These are phyloP conservation scores for Xylariaceae sp. DNA, from an alignment of 2,329 filamentous ascomycete genomes.

Conservation along the genomic window DNA sequence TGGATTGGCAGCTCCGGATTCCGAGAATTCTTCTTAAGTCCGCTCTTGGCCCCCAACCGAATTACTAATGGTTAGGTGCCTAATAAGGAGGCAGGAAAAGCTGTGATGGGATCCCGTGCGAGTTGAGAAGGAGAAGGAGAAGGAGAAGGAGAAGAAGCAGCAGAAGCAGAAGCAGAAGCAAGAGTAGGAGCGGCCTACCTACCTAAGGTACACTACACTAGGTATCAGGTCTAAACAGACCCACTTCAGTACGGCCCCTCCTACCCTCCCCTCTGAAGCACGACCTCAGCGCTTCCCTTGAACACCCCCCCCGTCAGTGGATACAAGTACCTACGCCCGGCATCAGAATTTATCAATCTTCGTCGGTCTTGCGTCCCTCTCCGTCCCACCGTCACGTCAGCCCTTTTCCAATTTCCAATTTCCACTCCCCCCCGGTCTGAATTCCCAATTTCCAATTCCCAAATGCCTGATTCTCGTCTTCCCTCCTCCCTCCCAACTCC, in stretches of 20 bases:
- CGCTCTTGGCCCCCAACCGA: not conserved
- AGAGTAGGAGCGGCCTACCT: too few species aligned
- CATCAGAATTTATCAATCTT: too few species aligned
- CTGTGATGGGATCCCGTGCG: not conserved
- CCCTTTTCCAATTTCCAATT: not conserved
- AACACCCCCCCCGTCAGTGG: too few species aligned
- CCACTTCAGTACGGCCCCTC: not conserved
- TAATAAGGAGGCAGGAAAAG: not conserved
- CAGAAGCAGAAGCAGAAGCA: conserved; percentile 3
- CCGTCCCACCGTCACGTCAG: conserved; percentile 7
- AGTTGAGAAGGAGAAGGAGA: conserved; percentile 9
- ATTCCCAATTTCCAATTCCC: conserved; percentile 5
- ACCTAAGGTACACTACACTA: too few species aligned
- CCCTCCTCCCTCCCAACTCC: not conserved
- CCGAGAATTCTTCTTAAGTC: not conserved
- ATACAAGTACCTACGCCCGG: too few species aligned
- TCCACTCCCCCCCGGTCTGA: not conserved
- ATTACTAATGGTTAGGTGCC: too few species aligned
- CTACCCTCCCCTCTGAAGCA: not conserved
- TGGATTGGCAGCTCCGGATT: not conserved
- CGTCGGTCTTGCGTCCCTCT: not conserved
- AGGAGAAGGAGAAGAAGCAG: conserved; percentile 18
- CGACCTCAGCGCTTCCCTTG: too few species aligned
- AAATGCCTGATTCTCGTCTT: conserved; percentile 1
- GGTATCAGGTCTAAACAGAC: conserved; percentile 17